Conservation (phyloP, 2,329 filamentous ascomycete genomes). For the Aspergillus sergii region DNA sequence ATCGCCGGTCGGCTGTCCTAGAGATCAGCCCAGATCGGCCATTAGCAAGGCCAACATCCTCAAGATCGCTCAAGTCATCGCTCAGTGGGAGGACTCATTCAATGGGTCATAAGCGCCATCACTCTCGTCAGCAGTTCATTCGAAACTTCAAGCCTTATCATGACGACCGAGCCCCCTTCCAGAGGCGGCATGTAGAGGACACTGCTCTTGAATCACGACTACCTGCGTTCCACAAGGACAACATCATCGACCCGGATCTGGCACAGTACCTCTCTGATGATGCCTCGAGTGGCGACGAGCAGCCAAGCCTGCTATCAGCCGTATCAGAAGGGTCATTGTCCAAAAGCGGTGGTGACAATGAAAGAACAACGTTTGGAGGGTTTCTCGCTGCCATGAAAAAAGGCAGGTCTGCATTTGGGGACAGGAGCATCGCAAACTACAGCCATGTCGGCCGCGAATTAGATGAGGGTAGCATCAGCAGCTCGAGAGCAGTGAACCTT, state of each 20-base stretch:
- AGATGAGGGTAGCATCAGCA: constrained; percentile 66
- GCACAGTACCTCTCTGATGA: constrained; percentile 95
- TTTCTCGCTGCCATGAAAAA: constrained; percentile 74
- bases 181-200: constrained; percentile 71
- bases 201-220: constrained; percentile 66
- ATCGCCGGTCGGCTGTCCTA: constrained; percentile 82
- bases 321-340: constrained; percentile 68
- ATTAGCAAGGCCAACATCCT: constrained; percentile 88
- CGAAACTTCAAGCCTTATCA: constrained; percentile 70
- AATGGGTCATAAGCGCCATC: constrained; percentile 79
- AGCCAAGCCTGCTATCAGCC: constrained; percentile 78
- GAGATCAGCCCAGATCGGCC: constrained; percentile 82
- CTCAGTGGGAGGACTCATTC: constrained; percentile 72
- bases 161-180: constrained; percentile 87
- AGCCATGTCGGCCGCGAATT: constrained; percentile 69
- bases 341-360: constrained; percentile 68
- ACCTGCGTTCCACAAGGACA: constrained; percentile 96
- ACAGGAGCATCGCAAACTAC: constrained; percentile 73
- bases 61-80: constrained; percentile 79
- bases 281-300: constrained; percentile 89
- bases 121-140: constrained; percentile 83
- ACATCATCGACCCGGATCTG: constrained; percentile 95
- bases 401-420: constrained; percentile 69
- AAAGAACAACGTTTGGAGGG: constrained; percentile 72
- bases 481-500: constrained; percentile 60